Base-by-base conservation (phyloP, 306 rosid species). In the Prunus mume region DNA sequence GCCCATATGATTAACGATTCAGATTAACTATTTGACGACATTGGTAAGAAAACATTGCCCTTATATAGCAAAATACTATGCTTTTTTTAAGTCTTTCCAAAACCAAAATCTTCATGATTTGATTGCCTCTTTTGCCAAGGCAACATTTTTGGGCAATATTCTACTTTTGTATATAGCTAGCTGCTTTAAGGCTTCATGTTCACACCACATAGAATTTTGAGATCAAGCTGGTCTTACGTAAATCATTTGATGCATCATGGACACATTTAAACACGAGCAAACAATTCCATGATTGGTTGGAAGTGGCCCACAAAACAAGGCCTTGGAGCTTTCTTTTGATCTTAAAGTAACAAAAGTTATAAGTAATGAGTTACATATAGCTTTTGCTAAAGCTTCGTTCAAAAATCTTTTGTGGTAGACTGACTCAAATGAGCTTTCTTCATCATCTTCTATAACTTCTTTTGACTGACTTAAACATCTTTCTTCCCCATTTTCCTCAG, bases 311-410 rank as follows among this genome's bases (percentile, higher is more conserved):
- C 84, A 84, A 74, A 66, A 76, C 71, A 80, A 78, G 79, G 67
- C 83, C 67, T 86, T 82, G 73, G 83, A 81, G 89, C 57, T 84
- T 54, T 87, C 87, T 91, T 80, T 89, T 72, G 78, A 91, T 93
- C 93, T 80, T 89, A 93, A 91, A 91, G 98, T 82, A 82, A 85
- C 60, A 86, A 91, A 87, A 84, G 93, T 88, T 79, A 67, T 82
- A 65, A 84, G 87, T 83, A 80, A 85, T 83, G 92, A 86, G 50
- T 20, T 20, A 50, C 15, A 76, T 84, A 45, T 82, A 22, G 74
- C 92, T 89, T 90, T 90, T 86, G 76, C 83, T 82, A 93, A 91
- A 89, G 58, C 60, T 71, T 66, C 49, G 74, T 78, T 80, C 76
- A 64, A 85, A 87, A 86, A 72, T 58, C 58, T 86, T 38, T 66